Conservation (phyloP, 2,329 filamentous ascomycete species). For the Ceratocystis lukuohia region DNA sequence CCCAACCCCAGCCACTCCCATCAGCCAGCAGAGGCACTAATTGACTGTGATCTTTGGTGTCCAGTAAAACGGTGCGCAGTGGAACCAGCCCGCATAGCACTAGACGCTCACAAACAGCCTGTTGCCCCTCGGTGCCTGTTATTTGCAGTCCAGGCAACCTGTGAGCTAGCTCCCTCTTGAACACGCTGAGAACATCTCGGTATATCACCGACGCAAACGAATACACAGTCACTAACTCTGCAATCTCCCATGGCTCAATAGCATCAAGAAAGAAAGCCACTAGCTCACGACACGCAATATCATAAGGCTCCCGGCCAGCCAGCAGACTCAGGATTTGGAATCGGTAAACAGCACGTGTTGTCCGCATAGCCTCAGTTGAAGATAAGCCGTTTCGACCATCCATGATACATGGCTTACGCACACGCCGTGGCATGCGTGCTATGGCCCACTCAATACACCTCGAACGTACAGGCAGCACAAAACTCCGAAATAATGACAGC, state of each 20-base stretch:
- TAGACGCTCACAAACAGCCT: background rate
- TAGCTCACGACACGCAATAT: background rate
- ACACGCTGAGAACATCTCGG: constrained; percentile 10
- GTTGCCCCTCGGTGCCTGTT: background rate
- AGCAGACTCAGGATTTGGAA: constrained; percentile 16
- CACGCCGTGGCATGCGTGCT: constrained; percentile 9
- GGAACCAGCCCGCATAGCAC: constrained; percentile 13
- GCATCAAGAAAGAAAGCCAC: constrained; percentile 9
- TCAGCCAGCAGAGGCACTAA: constrained; percentile 5
- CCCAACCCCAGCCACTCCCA: background rate
- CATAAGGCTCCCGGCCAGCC: background rate
- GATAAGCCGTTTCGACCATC: background rate
- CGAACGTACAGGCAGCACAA: constrained; percentile 9
- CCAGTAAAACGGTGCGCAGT: constrained; percentile 11
- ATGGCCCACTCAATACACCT: constrained; percentile 10
- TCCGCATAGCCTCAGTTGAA: constrained; percentile 8
- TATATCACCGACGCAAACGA: constrained; percentile 11
- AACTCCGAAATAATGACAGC: constrained; percentile 14
- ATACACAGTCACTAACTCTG: constrained; percentile 15
- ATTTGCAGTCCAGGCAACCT: background rate
- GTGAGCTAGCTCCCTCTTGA: background rate
- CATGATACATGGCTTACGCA: background rate
- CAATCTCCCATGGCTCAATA: constrained; percentile 18
- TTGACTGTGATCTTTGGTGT: background rate
- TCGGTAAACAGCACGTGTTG: constrained; percentile 16